A percentile compares a stretch with the other conserved stretches of the same genome.
Conservation (phyloP, 176 grass and related monocot genomes). For the Eragrostis nindensis region DNA sequence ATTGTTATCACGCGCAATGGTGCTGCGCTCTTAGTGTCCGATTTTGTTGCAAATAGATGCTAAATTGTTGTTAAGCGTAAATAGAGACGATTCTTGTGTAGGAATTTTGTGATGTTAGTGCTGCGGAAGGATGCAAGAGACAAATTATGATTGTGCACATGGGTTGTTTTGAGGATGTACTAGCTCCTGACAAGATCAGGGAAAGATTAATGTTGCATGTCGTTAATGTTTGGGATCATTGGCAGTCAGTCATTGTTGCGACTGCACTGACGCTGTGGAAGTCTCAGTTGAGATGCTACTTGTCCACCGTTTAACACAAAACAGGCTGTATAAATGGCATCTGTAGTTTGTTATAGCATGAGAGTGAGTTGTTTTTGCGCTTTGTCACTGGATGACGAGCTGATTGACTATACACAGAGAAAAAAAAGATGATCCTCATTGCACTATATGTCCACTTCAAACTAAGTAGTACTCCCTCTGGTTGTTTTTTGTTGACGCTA, state of each 20-base stretch:
- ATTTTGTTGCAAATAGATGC: neutral
- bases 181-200: neutral
- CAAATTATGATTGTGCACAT: neutral
- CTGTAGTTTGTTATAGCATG: neutral
- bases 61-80: neutral
- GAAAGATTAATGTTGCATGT: neutral
- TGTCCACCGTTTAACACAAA: neutral
- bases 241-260: neutral
- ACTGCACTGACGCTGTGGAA: neutral
- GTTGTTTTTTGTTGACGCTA: too few relatives aligned
- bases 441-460: neutral
- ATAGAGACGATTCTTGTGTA: neutral
- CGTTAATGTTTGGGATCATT: slow-evolving; percentile 18
- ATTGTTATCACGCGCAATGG: neutral
- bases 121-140: slow-evolving; percentile 4
- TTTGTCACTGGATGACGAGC: neutral
- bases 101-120: slow-evolving; percentile 21
- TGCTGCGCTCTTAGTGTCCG: slow-evolving; percentile 1
- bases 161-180: neutral
- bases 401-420: neutral
- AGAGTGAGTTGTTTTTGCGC: neutral
- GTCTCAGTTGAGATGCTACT: neutral
- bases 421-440: neutral
- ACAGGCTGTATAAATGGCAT: neutral
- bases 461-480: too few relatives aligned